Base-by-base conservation (phyloP, 495 filamentous ascomycete genomes). In the Hypoxylon fragiforme region DNA sequence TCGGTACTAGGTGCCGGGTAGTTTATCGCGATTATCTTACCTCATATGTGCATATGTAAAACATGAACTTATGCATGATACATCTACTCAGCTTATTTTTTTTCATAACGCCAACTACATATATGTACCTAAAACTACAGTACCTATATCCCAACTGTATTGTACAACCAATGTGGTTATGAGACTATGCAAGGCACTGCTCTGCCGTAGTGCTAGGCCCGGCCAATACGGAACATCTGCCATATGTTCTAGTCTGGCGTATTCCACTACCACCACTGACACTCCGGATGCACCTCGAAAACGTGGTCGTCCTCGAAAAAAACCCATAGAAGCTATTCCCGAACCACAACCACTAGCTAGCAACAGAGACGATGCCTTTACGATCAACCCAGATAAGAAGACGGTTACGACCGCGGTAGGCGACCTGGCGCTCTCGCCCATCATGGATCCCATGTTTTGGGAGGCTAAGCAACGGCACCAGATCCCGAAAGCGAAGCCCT, bases 391-490 rank as follows among this genome's bases (percentile, higher is more conserved):
- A 0, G 48, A 60, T 2, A 66, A 32, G 5, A 73, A 72, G 53
- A 72, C 68, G 9, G 58, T 79, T 44, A 52, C 40, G 19, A 79
- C 76, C 0, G 61, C 59, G 1, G 58, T 65, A 8, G 75, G 75
- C 12, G 36, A 64, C 0, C 57, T 79, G 12, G 78, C 78, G 9
- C 19, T 79, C 6, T 82, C 79, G 2, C 79, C 79, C 3, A 15
- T 80, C 13, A 81, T 82, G 77, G 75, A 82, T 44, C 73, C 73
- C 8, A 44, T 54, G 1, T 76, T 70, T 43, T 67, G 74, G 54
- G 65, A 73, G 8, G 71, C 73, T 0, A 69, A 49, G 22, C 13
- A 45, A 14, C 61, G 55, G 20, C 67, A 68, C 30, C 57, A 46
- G 6, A 22, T 30, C 11, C 54, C 54, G 2, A 77, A 77, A 54